Base-by-base conservation (phyloP, 83 land plant species). In the Diphasiastrum complanatum region DNA sequence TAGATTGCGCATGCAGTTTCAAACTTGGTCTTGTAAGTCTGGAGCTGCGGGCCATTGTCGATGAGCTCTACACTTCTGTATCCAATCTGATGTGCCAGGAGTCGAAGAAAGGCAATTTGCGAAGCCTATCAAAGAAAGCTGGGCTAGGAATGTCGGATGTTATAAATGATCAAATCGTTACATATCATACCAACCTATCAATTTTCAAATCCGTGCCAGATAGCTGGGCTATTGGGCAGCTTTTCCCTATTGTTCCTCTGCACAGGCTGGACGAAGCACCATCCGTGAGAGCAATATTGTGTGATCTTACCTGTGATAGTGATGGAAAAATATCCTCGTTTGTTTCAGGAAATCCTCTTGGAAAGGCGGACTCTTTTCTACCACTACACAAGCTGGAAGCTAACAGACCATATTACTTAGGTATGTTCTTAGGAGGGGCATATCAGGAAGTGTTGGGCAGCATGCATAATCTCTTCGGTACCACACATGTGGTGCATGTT, bases 361-460 rank as follows among this genome's bases (percentile, higher is more conserved):
- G 70, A 26, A 70, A 49, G 52, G 45, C 46, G 38, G 55, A 57
- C 51, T 64, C 60, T 45, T 47, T 36, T 23, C 51, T 59, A 60
- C 60, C 45, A 11, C 60, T 61, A 12, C 64, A 53, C 14, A 22
- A 69, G 50, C 49, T 75, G 35, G 49, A 69, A 14, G 45, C 46
- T 2, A 60, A 25, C 19, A 57, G 51, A 26, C 76, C 70, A 11
- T 91, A 91, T 67, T 88, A 85, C 61, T 27, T 91, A 70, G 97
- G 97, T 33, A 85, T 91, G 96, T 91, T 91, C 52, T 61, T 91
- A 33, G 97, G 96, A 25, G 97, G 97, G 35, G 97, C 97, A 12
- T 91, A 91, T 52, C 83, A 91, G 77, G 97, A 91, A 71, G 87
- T 87, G 33, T 76, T 91, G 18, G 95, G 97, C 0, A 83, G 91